Base-by-base conservation (phyloP, 2,329 filamentous ascomycete species). In the Cladorrhinum sp. region DNA sequence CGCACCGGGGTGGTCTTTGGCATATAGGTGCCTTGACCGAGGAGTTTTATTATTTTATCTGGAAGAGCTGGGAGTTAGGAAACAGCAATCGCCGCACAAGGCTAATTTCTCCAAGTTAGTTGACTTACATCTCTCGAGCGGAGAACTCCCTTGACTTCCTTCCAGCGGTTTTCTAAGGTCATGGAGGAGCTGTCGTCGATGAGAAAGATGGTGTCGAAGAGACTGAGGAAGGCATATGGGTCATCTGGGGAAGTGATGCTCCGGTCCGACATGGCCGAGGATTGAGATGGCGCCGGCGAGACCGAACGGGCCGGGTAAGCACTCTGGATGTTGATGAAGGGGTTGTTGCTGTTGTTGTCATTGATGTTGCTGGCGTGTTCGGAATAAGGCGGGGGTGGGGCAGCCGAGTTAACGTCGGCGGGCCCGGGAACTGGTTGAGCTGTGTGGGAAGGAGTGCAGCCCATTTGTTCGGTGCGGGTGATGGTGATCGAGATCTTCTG, bases 171-270 rank as follows among this genome's bases (percentile, higher is more conserved):
- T 16, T 89, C 91, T 2, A 24, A 27, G 1, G 79, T 78, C 93
- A 98, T 98, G 67, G 89, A 93, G 4, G 86, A 85, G n/a, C 88
- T 92, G 77, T 98, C 93, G 71, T 98, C 93, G 70, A 98, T 91
- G 1, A 98, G 76, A 72, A 98, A 93, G 59, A 93, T 77, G 29
- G 92, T 97, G 76, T 98, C 92, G 71, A 96, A 97, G 16, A 81
- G 81, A 48, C 76, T 73, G 5, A 98, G 85, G 71, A 96, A 96
- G 1, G 86, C 82, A 71, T 91, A 95, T 1, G 81, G 83, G 68
- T 92, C 88, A 66, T 92, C 87, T 22, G 76, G 74, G 8, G 72
- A 74, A 6, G 72, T 73, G 62, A 77, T 66, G 49, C 65, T 71
- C n/a, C 70, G 65, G 36, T 65, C 57, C 12, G 66, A 66, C 69